Base-by-base conservation (phyloP, 768 basidiomycete species). In the Daedalea quercina region DNA sequence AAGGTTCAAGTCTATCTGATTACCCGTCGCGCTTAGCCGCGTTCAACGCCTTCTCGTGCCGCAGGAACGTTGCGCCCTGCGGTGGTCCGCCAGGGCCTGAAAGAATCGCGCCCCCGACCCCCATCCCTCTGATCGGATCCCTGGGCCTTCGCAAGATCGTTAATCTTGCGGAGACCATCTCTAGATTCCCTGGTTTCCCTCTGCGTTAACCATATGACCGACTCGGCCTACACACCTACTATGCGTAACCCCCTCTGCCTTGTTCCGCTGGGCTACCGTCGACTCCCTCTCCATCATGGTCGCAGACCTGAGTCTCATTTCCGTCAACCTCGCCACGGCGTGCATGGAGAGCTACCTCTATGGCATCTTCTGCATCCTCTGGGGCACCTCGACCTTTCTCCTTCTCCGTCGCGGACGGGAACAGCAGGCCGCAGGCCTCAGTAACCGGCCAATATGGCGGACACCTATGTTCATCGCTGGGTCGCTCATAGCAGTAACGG, bases 231-330 rank as follows among this genome's bases (percentile, higher is more conserved):
- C 28, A 31, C 28, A 31, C 28, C 28, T 11, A 11, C 28, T 11
- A 31, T 44, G 44, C 44, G 44, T 42, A 44, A 44, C 44, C 44
- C 44, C 44, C 23, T 22, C 24, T 20, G 42, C 42, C 42, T 43
- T 20, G 13, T 22, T 42, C 41, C 15, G 7, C 41, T 42, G 28
- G 28, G 28, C 28, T 44, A 44, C 19, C 23, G 44, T 44, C 24
- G 44, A 44, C 24, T 44, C 20, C 41, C 41, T 11, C 37, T 44
- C 25, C 46, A 47, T n/a, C 46, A 47, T 47, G 46, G 46, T 47
- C 9, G 25, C 23, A 8, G 46, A 47, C 4, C 28, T 47, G 12
- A 28, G 12, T 20, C 3, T 47, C 19, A 33, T 47, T n/a, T 28
- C 25, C 25, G 46, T 47, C 15, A 47, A 47, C 28, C 46, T 47